Conservation (phyloP, 2,329 filamentous ascomycete species). For the Mycosphaerella arachidis region DNA sequence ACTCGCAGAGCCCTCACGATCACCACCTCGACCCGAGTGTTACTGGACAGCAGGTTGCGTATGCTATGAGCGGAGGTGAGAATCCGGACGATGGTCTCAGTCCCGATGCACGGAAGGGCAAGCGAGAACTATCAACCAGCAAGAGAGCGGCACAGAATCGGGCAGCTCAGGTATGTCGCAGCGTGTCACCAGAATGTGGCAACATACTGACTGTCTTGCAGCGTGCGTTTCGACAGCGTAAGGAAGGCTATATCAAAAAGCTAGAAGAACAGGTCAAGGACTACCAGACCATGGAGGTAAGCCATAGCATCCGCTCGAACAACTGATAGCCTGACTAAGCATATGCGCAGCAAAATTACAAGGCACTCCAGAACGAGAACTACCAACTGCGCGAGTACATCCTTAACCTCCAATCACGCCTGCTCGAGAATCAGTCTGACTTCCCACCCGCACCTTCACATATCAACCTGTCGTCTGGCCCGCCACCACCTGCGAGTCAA, state of each 20-base stretch:
- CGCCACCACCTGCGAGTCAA: slow-evolving; percentile 30
- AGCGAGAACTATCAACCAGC: slow-evolving; percentile 87
- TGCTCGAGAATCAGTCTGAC: slow-evolving; percentile 79
- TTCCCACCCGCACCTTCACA: slow-evolving; percentile 78
- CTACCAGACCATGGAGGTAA: slow-evolving; percentile 62
- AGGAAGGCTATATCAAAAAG: slow-evolving; percentile 97
- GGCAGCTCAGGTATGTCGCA: slow-evolving; percentile 77
- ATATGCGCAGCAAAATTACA: slow-evolving; percentile 50
- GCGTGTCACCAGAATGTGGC: not conserved
- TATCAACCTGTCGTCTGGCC: slow-evolving; percentile 57
- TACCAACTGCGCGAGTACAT: slow-evolving; percentile 89
- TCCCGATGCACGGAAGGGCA: slow-evolving; percentile 63
- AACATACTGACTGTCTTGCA: slow-evolving; percentile 37
- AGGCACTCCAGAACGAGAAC: slow-evolving; percentile 81
- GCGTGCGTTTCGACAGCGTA: slow-evolving; percentile 95
- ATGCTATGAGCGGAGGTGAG: slow-evolving; percentile 46
- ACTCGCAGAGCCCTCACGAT: slow-evolving; percentile 38
- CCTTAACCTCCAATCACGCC: slow-evolving; percentile 78
- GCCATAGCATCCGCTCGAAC: not conserved
- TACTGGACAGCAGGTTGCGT: slow-evolving; percentile 43
- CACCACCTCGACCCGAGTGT: slow-evolving; percentile 58
- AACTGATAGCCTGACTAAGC: not conserved
- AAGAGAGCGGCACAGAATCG: slow-evolving; percentile 96
- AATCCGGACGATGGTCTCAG: slow-evolving; percentile 42
- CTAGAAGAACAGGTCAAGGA: slow-evolving; percentile 90